Conservation (phyloP, 2,329 filamentous ascomycete species). For the Lasiodiplodia sp. region DNA sequence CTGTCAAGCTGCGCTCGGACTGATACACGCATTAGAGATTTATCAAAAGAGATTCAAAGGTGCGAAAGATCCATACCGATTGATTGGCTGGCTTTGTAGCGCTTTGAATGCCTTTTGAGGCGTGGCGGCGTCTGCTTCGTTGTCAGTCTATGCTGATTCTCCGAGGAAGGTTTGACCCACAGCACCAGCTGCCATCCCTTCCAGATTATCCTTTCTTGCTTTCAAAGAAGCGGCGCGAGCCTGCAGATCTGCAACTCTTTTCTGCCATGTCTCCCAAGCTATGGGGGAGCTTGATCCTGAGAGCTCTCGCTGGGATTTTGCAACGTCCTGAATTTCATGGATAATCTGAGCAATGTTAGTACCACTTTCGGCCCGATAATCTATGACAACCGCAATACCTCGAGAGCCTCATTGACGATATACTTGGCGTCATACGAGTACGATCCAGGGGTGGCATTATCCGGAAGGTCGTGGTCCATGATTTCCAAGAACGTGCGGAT, state of each 20-base stretch:
- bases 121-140: neutral
- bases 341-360: neutral
- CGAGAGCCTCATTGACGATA: conserved; percentile 3
- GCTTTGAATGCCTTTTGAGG: neutral
- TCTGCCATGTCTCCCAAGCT: neutral
- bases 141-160: neutral
- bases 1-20: conserved; percentile 4
- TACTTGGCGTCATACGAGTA: conserved; percentile 14
- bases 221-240: conserved; percentile 1
- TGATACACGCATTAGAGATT: neutral
- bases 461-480: conserved; percentile 4
- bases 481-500: conserved; percentile 14
- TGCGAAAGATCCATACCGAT: neutral
- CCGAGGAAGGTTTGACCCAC: neutral
- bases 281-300: neutral
- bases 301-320: neutral
- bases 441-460: neutral
- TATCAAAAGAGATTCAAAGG: fast-evolving
- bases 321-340: neutral
- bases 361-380: neutral
- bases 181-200: conserved; percentile 11
- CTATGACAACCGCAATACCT: neutral
- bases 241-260: neutral
- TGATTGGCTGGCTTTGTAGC: neutral
- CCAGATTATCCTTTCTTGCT: conserved; percentile 11